Evolutionary conservation across 2,329 filamentous ascomycete species (phyloP), one percentile per base, ranked within the genome.

Genomic region (Thielaviopsis cerberus): DNA sequence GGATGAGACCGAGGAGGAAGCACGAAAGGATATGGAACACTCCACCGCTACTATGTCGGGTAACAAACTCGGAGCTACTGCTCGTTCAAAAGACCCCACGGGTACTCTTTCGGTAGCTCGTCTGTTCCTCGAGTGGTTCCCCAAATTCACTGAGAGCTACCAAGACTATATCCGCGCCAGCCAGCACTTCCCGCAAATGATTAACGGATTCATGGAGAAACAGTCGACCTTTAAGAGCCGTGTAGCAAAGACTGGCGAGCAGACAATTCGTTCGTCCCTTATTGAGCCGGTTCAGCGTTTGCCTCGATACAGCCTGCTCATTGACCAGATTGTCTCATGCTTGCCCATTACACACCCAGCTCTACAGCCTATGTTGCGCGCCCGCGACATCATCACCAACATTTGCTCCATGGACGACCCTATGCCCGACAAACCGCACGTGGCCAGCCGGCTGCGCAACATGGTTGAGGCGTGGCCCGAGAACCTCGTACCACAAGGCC

Each of bases 201-300:
- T 97, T 57, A 88, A 85, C 64, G 76, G 78, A 1, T 88, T 94
- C 64, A 77, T 92, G 61, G 85, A 88, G 64, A 82, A 83, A 59
- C 83, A 86, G 62, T 91, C 89, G 1, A 90, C 85, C 65, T 91
- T 95, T 67, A 85, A 85, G 2, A 83, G 85, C 64, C 77, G 86
- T 52, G 81, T 96, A 2, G 81, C 87, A 56, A 82, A 90, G 62
- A 85, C 85, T 1, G 91, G 92, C 58, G 92, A 97, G 68, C 92
- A 98, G 71, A 80, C 83, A 59, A 78, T 97, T 57, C 89, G 88
- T 54, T 97, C 92, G 3, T 79, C 92, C 62, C 78, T 98, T 57
- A 98, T 98, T 68, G 92, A 98, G 70, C 92, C 92, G 1, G 90
- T 98, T 0, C 92, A 98, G 69, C 80, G 92, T 56, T 77, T 98